Conservation (phyloP, 2,329 filamentous ascomycete genomes). For the Phialophora chinensis region DNA sequence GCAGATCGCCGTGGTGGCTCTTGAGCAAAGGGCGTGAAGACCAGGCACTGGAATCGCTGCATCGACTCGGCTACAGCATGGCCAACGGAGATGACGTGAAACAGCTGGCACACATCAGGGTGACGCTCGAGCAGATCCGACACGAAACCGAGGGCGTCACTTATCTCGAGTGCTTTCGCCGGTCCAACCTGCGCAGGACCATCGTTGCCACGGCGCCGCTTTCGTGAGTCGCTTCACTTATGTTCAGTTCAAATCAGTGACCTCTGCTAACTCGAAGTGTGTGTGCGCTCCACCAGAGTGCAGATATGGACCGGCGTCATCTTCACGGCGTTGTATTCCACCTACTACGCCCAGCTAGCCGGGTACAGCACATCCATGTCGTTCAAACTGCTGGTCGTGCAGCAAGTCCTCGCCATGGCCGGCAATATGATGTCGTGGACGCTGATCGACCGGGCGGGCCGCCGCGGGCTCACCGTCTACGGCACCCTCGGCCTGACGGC, state of each 20-base stretch:
- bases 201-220: constrained; percentile 43
- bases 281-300: neutral
- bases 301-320: constrained; percentile 43
- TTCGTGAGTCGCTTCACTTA: constrained; percentile 37
- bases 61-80: constrained; percentile 23
- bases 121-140: constrained; percentile 36
- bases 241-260: constrained; percentile 44
- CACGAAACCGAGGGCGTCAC: constrained; percentile 47
- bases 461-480: constrained; percentile 47
- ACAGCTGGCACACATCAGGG: constrained; percentile 45
- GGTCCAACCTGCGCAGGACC: constrained; percentile 48
- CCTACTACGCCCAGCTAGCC: constrained; percentile 54
- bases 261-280: neutral
- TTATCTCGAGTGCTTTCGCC: constrained; percentile 51
- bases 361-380: constrained; percentile 47
- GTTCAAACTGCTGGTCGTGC: constrained; percentile 50
- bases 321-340: constrained; percentile 49
- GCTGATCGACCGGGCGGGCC: constrained; percentile 48
- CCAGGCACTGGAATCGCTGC: constrained; percentile 44
- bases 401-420: constrained; percentile 48
- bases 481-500: constrained; percentile 46
- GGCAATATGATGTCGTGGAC: constrained; percentile 52
- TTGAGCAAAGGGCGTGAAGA: constrained; percentile 44
- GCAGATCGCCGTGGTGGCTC: constrained; percentile 49
- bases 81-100: constrained; percentile 5